Evolutionary conservation across 768 basidiomycete species (phyloP), one percentile per base, ranked within the genome.

Genomic region (Candolleomyces efflorescens): DNA sequence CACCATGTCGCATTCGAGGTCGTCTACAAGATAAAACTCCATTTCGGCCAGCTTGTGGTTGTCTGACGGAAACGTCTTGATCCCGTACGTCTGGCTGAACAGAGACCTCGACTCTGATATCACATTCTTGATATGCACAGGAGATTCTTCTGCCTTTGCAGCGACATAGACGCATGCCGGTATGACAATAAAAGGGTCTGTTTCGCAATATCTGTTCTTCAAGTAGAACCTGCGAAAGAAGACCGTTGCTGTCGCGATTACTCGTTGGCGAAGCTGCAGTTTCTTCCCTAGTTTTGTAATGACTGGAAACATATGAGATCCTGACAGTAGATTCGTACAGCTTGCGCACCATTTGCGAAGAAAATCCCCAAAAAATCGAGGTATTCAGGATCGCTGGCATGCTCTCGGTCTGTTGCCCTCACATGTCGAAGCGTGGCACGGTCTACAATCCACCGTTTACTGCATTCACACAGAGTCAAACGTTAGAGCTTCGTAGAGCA

Each of bases 1-100:
- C 55, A 87, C 82, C 44, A 99, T 76, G 71, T 98, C 93, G 65
- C 96, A 98, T 69, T 97, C 94, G 24, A 98, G 82, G 68, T 99
- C 95, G 67, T 93, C 93, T 22, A 99, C 87, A 10, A 98, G 85
- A 74, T 96, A 98, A 74, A 98, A 98, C 69, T 98, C 96, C 95
- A 98, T 98, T 70, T 99, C 97, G 3, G 95, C 97, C 13, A 99
- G 77, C 67, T 93, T 94, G 11, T 89, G 83, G 65, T 95, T 90
- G 67, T 97, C 94, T 0, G 89, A 82, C 0, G 90, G 85, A 67
- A 97, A 96, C n/a, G 81, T 72, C 67, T 90, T 88, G 67, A 89
- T 77, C 20, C 45, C 15, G 17, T 32, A 41, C 48, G 54, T 67
- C 89, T 87, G 82, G 63, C 80, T 81, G 68, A 95, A 97, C 44